Base-by-base conservation (phyloP, 1,139 yeast genomes). In the Saccharomycopsis hybrid region DNA sequence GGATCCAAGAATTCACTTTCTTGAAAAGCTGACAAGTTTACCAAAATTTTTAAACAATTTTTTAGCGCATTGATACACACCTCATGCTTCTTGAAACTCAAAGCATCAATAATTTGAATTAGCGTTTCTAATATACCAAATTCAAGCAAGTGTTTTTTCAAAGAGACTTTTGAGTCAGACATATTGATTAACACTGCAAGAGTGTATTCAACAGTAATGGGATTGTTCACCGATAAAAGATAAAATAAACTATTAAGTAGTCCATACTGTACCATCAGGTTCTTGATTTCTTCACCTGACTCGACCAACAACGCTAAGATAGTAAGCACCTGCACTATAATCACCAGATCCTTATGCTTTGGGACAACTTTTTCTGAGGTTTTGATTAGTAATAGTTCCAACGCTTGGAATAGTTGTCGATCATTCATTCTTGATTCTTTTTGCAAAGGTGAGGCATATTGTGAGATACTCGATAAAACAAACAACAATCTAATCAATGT, bases 111-210 rank as follows among this genome's bases (percentile, higher is more conserved):
- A 8, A 47, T 8, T 24, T 36, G 33, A 27, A 9, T 31, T n/a
- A 47, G 11, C 27, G 8, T 31, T 7, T 43, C 47, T 18, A 47
- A 31, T 5, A 35, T 28, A 4, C 49, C 49, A 28, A 47, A 47
- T 8, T 32, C 18, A 7, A 36, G n/a, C 31, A 47, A 25, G 18
- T 42, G 37, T 11, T 5, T 25, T n/a, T 47, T 47, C 8, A 47
- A 18, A 9, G 29, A 11, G 5, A 42, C 29, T n/a, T 29, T 11
- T 8, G 35, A 31, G 7, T 24, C 31, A 41, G 41, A 5, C n/a
- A 47, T 47, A 30, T 47, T 47, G 35, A 35, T 36, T 8, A 47
- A 36, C 9, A 42, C 41, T n/a, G 47, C 47, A 5, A 47, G 3
- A 4, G 47, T 18, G 24, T 42, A 42, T 29, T 47, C 49, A 7